Evolutionary conservation across 1,284 basidiomycete species (phyloP).

Genomic region (Sporisorium graminicola): DNA sequence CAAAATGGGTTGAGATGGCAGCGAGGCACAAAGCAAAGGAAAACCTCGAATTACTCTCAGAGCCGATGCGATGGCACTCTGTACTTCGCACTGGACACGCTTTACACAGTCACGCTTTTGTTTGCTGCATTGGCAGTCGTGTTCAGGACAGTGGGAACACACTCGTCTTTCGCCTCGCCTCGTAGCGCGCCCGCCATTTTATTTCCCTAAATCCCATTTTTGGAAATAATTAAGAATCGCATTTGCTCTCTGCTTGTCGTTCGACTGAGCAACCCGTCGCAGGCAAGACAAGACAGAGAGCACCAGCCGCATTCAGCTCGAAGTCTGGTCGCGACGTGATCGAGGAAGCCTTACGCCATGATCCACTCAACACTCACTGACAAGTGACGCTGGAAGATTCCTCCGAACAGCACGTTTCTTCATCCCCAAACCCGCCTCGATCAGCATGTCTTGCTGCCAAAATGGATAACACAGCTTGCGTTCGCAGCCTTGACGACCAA

Average conservation of each 20-base stretch:
- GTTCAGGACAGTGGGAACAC: neutral
- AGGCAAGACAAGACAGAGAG: neutral
- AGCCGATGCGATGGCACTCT: no score
- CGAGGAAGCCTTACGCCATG: neutral
- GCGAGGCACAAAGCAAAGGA: neutral
- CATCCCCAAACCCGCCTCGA: no score
- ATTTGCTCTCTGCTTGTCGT: neutral
- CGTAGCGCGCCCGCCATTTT: neutral
- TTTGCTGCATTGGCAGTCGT: neutral
- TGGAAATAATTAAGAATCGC: neutral
- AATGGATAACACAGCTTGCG: no score
- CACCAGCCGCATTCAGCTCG: neutral
- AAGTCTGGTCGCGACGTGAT: neutral
- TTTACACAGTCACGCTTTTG: neutral
- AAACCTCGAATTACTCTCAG: neutral
- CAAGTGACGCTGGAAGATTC: neutral
- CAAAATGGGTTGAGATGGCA: neutral
- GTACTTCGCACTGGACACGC: no score
- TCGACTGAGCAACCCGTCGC: conserved; percentile 5
- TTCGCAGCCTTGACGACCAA: no score
- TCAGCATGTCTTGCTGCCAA: neutral
- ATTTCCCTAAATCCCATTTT: neutral
- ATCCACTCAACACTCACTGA: neutral
- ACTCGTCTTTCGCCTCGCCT: conserved; percentile 1
- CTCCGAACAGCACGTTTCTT: neutral